Conservation (phyloP, 208 protist genomes). For the Trypanosoma lewisi region DNA sequence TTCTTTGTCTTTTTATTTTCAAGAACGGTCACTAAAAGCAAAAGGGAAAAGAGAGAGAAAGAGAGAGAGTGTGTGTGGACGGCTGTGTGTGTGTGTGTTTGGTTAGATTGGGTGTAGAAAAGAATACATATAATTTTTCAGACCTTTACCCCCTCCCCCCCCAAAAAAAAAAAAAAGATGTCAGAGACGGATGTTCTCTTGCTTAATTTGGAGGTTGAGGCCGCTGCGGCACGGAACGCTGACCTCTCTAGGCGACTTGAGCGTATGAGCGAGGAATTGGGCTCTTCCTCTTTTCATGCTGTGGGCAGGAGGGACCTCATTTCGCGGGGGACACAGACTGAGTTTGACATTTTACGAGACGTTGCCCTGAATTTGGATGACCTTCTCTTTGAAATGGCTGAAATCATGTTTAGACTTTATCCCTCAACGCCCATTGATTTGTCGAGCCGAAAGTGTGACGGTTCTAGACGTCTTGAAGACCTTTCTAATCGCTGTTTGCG, state of each 20-base stretch:
- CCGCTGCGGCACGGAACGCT: slow-evolving; percentile 69
- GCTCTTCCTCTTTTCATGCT: slow-evolving; percentile 14
- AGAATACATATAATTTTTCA: too few relatives aligned
- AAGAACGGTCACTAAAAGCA: not conserved
- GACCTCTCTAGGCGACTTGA: slow-evolving; percentile 49
- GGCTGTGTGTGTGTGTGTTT: too few relatives aligned
- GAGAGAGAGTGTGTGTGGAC: too few relatives aligned
- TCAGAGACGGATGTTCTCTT: slow-evolving; percentile 44
- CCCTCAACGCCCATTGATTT: slow-evolving; percentile 27
- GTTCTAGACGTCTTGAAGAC: slow-evolving; percentile 5
- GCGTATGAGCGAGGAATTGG: slow-evolving; percentile 30
- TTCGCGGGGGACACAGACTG: slow-evolving; percentile 23
- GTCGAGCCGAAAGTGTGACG: slow-evolving; percentile 6
- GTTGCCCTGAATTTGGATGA: slow-evolving; percentile 35
- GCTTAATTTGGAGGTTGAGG: slow-evolving; percentile 65
- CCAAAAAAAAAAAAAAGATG: slow-evolving; percentile 23
- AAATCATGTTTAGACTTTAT: slow-evolving; percentile 31
- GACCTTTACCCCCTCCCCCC: too few relatives aligned
- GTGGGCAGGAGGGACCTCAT: not conserved
- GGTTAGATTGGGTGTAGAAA: too few relatives aligned
- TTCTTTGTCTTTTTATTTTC: slow-evolving; percentile 1
- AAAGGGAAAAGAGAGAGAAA: too few relatives aligned
- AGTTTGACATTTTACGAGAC: slow-evolving; percentile 6
- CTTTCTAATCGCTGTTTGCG: slow-evolving; percentile 24
- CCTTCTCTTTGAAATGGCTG: slow-evolving; percentile 35